Evolutionary conservation across 192 early-diverging fungal species (phyloP), one percentile per base, ranked within the genome.

Genomic region (Anaeromyces robustus): DNA sequence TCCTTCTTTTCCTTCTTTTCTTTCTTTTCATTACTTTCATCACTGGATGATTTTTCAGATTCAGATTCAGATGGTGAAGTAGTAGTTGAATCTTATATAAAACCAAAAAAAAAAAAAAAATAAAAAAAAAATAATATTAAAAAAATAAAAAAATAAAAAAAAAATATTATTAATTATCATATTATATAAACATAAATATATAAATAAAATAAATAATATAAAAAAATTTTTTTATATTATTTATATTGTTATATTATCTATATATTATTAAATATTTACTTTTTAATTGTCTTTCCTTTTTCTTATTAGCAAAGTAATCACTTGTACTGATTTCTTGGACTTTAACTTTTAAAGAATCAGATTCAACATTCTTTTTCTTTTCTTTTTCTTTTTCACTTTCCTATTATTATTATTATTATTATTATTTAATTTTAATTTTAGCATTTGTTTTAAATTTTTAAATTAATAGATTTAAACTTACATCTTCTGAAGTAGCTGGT

Each of bases 261-360:
- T n/a, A 34, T 34, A 34, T 78, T 0, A 19, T 9, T 14, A 17
- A 28, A 31, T 77, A 34, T 19, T 41, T 41, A 13, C 39, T 28
- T 9, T 83, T 41, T 29, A 30, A 81, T 28, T 59, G 39, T 30
- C 30, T 29, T 37, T 43, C 22, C 4, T n/a, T 22, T 11, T 82
- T 30, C 17, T 37, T 30, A 12, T 82, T 22, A 12, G 78, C 77
- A 78, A 30, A 30, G 22, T 32, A 78, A 16, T 34, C 78, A 34
- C 32, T 34, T 1, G 30, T 22, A 34, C 30, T 32, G 17, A 30
- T 34, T 78, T 78, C 78, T 78, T 34, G 78, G 7, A 78, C 18
- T 34, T 34, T 34, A 4, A 89, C 84, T 32, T 79, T 82, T 11
- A 80, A 82, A 29, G 39, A 29, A 12, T 43, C 81, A 7, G 84